These are phyloP conservation scores for Aaosphaeria pasadenensis DNA, from an alignment of 2,329 filamentous ascomycete genomes.

Conservation along the genomic window DNA sequence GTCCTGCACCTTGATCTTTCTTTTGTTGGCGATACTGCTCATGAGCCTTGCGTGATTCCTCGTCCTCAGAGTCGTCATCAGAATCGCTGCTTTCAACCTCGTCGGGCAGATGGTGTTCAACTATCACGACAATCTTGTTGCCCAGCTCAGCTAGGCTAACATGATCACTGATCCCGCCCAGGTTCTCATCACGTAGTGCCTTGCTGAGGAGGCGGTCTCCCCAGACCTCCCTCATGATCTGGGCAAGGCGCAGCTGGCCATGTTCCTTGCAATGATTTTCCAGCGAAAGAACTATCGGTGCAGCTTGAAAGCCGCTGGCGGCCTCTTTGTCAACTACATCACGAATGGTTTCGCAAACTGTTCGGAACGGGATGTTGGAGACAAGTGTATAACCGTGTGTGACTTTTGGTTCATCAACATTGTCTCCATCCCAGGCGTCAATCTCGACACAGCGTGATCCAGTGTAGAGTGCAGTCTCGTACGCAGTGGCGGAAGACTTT, in stretches of 20 bases:
- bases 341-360: constrained; percentile 64
- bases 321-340: constrained; percentile 60
- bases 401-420: constrained; percentile 64
- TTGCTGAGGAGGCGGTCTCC: constrained; percentile 59
- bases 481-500: constrained; percentile 59
- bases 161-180: constrained; percentile 41
- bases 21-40: constrained; percentile 54
- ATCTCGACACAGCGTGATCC: constrained; percentile 71
- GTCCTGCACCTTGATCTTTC: constrained; percentile 44
- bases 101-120: constrained; percentile 61
- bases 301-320: constrained; percentile 44
- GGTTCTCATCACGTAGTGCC: constrained; percentile 51
- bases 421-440: constrained; percentile 66
- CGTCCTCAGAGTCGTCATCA: constrained; percentile 35
- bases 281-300: constrained; percentile 63
- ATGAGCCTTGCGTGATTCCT: constrained; percentile 49
- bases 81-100: constrained; percentile 45
- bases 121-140: constrained; percentile 64
- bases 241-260: constrained; percentile 60
- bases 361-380: constrained; percentile 62
- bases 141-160: constrained; percentile 59
- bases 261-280: constrained; percentile 64
- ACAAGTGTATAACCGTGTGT: constrained; percentile 69
- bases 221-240: constrained; percentile 65
- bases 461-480: constrained; percentile 59